Conservation (phyloP, 257 asterid genomes). For the Nicotiana paniculata region DNA sequence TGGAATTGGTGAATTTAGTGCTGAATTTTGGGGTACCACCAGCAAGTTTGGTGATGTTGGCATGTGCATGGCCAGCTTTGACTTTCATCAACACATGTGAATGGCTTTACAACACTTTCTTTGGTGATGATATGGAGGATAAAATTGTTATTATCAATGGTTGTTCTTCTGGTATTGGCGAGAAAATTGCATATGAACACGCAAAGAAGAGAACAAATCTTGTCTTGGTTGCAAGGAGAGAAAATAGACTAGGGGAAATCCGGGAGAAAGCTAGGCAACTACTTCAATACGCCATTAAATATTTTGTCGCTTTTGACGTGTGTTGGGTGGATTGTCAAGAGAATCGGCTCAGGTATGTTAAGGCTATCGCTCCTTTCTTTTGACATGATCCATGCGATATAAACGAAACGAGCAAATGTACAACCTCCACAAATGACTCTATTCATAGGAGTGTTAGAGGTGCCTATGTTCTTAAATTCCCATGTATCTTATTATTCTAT, state of each 20-base stretch:
- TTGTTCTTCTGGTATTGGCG: slow-evolving; percentile 89
- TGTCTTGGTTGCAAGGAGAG: slow-evolving; percentile 76
- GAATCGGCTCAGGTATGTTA: too few species aligned
- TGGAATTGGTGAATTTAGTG: slow-evolving; percentile 45
- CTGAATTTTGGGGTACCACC: slow-evolving; percentile 72
- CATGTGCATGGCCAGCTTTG: slow-evolving; percentile 84
- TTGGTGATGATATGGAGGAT: slow-evolving; percentile 43
- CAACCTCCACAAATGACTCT: too few species aligned
- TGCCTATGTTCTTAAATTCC: too few species aligned
- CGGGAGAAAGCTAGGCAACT: slow-evolving; percentile 54
- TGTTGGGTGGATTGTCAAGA: too few species aligned
- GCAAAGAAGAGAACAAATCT: slow-evolving; percentile 78
- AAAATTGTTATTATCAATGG: slow-evolving; percentile 82
- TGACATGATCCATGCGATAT: too few species aligned
- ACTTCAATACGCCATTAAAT: too few species aligned
- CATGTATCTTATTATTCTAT: too few species aligned
- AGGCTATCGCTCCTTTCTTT: too few species aligned
- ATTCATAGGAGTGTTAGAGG: too few species aligned
- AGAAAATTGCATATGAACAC: slow-evolving; percentile 86
- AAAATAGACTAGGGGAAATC: slow-evolving; percentile 56
- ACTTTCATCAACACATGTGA: slow-evolving; percentile 61
- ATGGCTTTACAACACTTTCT: slow-evolving; percentile 43
- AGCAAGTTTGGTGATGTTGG: slow-evolving; percentile 66
- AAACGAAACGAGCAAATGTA: too few species aligned
- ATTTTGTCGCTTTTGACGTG: too few species aligned